Evolutionary conservation across 768 basidiomycete genomes (phyloP).

Genomic region (Austroboletus eburneus): DNA sequence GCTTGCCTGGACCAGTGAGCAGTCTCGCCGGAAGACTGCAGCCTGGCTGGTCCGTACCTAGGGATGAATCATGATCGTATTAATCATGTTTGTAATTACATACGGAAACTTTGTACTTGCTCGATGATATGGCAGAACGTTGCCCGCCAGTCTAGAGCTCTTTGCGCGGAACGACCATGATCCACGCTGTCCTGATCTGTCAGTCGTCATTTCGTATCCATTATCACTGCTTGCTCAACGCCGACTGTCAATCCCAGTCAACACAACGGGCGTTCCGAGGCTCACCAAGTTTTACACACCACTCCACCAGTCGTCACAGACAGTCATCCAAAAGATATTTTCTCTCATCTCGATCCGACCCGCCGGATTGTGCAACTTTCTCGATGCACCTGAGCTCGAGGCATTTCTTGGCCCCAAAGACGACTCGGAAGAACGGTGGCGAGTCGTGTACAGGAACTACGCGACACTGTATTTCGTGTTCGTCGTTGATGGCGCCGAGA

Average conservation of each 20-base stretch:
- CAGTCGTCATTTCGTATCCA: constrained; percentile 28
- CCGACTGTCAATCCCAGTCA: constrained; percentile 61
- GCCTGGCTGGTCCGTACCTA: constrained; percentile 68
- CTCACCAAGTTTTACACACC: constrained; percentile 89
- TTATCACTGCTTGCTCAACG: constrained; percentile 17
- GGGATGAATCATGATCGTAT: constrained; percentile 55
- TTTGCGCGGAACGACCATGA: constrained; percentile 44
- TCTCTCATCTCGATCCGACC: constrained; percentile 81
- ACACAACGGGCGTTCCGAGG: constrained; percentile 84
- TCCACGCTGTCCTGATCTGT: constrained; percentile 87
- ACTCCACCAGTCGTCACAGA: constrained; percentile 54
- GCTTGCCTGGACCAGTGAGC: constrained; percentile 86
- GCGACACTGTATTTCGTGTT: constrained; percentile 97
- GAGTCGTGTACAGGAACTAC: constrained; percentile 93
- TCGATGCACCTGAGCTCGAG: constrained; percentile 88
- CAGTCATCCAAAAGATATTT: constrained; percentile 85
- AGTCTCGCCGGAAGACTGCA: constrained; percentile 84
- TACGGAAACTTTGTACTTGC: no score
- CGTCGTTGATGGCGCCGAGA: constrained; percentile 94
- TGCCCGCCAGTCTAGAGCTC: no score
- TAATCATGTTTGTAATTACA: no score
- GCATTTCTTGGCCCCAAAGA: constrained; percentile 55
- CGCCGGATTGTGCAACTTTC: constrained; percentile 87
- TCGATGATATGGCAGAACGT: no score
- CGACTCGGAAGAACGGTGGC: constrained; percentile 59